Evolutionary conservation across 441 rosid genomes (phyloP), one percentile per base, ranked within the genome.

Genomic region (Corymbia calophylla): DNA sequence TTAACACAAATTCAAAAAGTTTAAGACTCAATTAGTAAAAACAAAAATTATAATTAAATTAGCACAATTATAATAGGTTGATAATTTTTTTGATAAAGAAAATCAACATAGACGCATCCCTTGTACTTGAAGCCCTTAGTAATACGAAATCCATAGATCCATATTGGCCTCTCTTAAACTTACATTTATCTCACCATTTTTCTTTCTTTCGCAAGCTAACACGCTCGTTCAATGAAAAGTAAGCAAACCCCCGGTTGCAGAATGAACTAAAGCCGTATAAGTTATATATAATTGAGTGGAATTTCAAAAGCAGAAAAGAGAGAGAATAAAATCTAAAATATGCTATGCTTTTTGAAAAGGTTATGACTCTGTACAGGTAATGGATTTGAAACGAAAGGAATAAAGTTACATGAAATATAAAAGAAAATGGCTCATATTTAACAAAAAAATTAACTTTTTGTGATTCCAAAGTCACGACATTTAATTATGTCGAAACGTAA

Each of bases 1-100:
- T 4, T 58, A 13, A 4, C 11, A 25, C 5, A 58, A 56, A 56
- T 23, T 0, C 6, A 25, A 58, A 58, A 58, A 9, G 0, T 58
- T 9, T 58, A 56, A 23, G 5, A 9, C 6, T 58, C 0, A 5
- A 56, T 23, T 56, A 6, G 1, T 56, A 56, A 56, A 56, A 55
- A 5, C 9, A 4, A 56, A 21, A 56, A 9, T 23, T 56, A 56
- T 1, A 1, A 58, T 4, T 58, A 0, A 58, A 58, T 58, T 25
- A 58, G 1, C 1, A 25, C 13, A 4, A 58, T 0, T 58, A 0
- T 0, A 58, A 58, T 25, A 58, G 25, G 6, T 58, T 58, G 10
- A 0, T 0, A 2, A 58, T 0, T 58, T 58, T 58, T 58, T 58
- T 10, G 0, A 6, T 25, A 25, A 58, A 73, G 25, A 6, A 73